Evolutionary conservation across 768 basidiomycete species (phyloP), one percentile per base, ranked within the genome.

Genomic region (Hygrophorus pudorinus): DNA sequence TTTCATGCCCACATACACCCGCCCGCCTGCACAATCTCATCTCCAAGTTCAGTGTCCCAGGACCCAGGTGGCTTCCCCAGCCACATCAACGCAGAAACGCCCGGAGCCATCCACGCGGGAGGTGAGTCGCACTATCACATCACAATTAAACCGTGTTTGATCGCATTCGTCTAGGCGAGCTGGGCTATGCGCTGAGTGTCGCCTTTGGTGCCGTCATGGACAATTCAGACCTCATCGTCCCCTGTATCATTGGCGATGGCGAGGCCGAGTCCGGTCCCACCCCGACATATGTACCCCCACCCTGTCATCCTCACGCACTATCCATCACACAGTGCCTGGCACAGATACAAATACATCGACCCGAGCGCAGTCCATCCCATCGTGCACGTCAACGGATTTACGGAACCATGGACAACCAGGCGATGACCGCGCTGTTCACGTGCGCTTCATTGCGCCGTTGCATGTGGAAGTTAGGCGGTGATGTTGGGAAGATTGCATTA

Each of bases 301-400:
- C 8, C 13, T 7, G n/a, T 7, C 17, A 7, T 9, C 28, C 16
- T 7, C n/a, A 12, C 14, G 4, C 11, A 31, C 11, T 35, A n/a
- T 6, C 30, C n/a, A 10, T 20, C 7, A 14, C 9, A 17, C 42
- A 43, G 42, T 12, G 81, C 83, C 14, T 92, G 87, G 85, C 87
- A 90, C 54, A 81, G 73, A 5, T 81, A 71, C 76, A 92, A 96
- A 67, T 96, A 83, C 58, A 77, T 93, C 53, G 89, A 96, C 56
- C 90, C 91, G 2, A 89, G 91, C 14, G 89, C 91, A 0, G 87
- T 93, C 14, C 66, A 94, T n/a, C 91, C 90, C 18, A 87, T 93
- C 50, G 68, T 96, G 1, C 86, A 91, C 56, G 75, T 84, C 50
- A 91, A 91, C 51, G 83, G 85, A 13, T 89, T 87, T 83, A 79